These are phyloP conservation scores for Dimargaris xerosporica DNA, from an alignment of 192 early-diverging fungal species.

Conservation along the genomic window DNA sequence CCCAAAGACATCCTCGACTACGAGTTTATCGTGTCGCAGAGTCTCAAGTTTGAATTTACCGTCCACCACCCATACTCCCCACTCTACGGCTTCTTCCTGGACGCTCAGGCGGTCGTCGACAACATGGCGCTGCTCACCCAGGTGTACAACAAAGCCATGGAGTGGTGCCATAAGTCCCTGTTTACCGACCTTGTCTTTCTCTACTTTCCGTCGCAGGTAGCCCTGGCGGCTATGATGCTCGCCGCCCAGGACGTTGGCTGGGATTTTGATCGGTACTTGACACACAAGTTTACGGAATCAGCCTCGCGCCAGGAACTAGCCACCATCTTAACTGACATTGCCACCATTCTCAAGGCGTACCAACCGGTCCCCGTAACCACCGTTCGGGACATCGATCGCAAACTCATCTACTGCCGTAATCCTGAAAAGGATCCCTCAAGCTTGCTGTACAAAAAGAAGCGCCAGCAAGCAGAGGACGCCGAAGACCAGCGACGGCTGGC, in stretches of 20 bases:
- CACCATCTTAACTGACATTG: slow-evolving; percentile 34
- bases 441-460: slow-evolving; percentile 25
- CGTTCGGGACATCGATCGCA: slow-evolving; percentile 42
- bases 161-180: slow-evolving; percentile 39
- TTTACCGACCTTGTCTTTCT: slow-evolving; percentile 56
- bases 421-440: slow-evolving; percentile 59
- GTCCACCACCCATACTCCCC: slow-evolving; percentile 58
- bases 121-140: slow-evolving; percentile 18
- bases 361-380: slow-evolving; percentile 25
- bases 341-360: slow-evolving; percentile 24
- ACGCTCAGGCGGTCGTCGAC: slow-evolving; percentile 39
- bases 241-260: slow-evolving; percentile 36
- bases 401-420: slow-evolving; percentile 48
- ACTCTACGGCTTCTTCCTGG: slow-evolving; percentile 53
- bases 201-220: slow-evolving; percentile 66
- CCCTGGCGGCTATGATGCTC: slow-evolving; percentile 44
- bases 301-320: slow-evolving; percentile 26
- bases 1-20: slow-evolving; percentile 36
- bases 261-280: slow-evolving; percentile 33
- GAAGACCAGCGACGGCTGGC: too few relatives aligned
- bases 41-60: slow-evolving; percentile 55
- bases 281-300: slow-evolving; percentile 24
- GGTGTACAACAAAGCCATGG: slow-evolving; percentile 35
- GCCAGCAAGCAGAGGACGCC: not conserved
- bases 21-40: slow-evolving; percentile 55